These are phyloP conservation scores for Rhodomyrtus psidioides DNA, from an alignment of 441 rosid genomes.

Conservation along the genomic window DNA sequence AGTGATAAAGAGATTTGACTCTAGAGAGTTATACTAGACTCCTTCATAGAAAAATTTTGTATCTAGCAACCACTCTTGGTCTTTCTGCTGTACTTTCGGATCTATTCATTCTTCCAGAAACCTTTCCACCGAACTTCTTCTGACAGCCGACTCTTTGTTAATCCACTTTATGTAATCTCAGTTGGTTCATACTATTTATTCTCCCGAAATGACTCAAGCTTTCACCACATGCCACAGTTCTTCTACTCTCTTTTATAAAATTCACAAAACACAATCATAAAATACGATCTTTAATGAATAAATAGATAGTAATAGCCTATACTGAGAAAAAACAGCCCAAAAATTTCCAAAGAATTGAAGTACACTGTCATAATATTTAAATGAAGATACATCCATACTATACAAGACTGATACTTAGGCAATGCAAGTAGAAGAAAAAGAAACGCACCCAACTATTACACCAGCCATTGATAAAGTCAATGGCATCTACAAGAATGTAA, in stretches of 20 bases:
- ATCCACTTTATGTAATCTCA: not conserved
- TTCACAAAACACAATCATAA: not conserved
- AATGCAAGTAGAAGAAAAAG: not conserved
- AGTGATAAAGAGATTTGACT: not conserved
- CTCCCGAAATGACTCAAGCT: not conserved
- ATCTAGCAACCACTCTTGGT: not conserved
- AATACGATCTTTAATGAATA: not conserved
- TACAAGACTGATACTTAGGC: not conserved
- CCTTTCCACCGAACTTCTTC: not conserved
- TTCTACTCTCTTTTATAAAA: not conserved
- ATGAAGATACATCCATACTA: not conserved
- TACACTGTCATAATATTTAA: not conserved
- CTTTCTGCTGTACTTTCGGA: not conserved
- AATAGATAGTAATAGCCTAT: not conserved
- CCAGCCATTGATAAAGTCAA: not conserved
- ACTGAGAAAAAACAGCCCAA: not conserved
- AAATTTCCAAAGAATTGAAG: not conserved
- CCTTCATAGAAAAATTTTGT: accelerated
- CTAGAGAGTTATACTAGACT: not conserved
- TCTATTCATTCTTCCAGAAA: not conserved
- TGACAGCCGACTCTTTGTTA: not conserved
- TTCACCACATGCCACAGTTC: not conserved
- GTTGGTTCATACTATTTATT: not conserved
- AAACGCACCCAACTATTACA: not conserved
- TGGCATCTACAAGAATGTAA: not conserved